A percentile compares a stretch with the other conserved stretches of the same genome.
Conservation (phyloP, 2,329 filamentous ascomycete species). For the Epichloe bromicola region DNA sequence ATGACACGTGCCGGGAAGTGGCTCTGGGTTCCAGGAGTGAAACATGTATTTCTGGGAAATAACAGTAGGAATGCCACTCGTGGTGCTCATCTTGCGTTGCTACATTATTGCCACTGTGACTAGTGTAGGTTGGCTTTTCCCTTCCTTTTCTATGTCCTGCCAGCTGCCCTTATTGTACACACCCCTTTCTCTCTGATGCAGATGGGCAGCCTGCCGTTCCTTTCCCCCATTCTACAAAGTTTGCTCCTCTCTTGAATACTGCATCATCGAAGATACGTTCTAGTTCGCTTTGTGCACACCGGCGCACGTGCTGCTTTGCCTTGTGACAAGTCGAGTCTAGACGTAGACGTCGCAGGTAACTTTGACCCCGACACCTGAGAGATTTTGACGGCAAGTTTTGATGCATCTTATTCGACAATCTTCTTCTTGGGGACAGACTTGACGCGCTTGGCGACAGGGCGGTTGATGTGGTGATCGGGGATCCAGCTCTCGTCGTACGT, state of each 20-base stretch:
- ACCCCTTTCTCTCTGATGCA: background rate
- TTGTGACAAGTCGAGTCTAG: no score
- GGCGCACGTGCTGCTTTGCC: no score
- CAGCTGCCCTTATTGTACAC: background rate
- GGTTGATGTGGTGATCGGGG: constrained; percentile 75
- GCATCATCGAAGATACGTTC: no score
- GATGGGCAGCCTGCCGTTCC: background rate
- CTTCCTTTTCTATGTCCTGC: background rate
- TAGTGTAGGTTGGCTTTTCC: background rate
- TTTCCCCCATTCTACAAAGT: no score
- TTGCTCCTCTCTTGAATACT: no score
- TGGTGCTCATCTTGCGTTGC: background rate
- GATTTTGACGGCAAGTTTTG: background rate
- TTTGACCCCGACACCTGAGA: background rate
- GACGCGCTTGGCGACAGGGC: constrained; percentile 58
- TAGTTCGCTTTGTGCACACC: no score
- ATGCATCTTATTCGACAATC: constrained; percentile 16
- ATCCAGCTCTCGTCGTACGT: constrained; percentile 91
- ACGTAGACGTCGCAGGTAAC: no score
- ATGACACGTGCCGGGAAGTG: no score
- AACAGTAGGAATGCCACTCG: background rate
- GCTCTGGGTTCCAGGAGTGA: no score
- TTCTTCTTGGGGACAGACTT: constrained; percentile 43
- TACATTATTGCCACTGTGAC: background rate
- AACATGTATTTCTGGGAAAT: no score